A percentile compares a stretch with the other conserved stretches of the same genome.
These are phyloP conservation scores for Oemleria cerasiformis DNA, from an alignment of 306 rosid genomes.

Conservation along the genomic window DNA sequence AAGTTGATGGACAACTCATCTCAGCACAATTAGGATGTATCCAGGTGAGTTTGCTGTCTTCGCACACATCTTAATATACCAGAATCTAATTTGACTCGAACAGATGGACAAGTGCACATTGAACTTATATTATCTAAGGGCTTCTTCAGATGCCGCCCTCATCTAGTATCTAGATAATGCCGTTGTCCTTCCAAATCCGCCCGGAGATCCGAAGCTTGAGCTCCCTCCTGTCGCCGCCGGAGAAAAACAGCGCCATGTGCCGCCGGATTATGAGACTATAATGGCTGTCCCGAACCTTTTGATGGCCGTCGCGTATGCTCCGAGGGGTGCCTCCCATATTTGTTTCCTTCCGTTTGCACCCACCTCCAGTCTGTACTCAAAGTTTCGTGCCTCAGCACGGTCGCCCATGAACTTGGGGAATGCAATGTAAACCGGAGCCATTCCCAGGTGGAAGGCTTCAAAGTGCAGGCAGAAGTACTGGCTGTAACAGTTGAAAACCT, in stretches of 20 bases:
- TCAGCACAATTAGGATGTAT: not conserved
- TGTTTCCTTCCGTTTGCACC: constrained; percentile 30
- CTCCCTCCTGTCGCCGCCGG: constrained; percentile 30
- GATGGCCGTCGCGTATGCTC: constrained; percentile 27
- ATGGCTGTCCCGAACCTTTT: constrained; percentile 27
- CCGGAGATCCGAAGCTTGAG: constrained; percentile 32
- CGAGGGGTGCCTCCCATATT: constrained; percentile 34
- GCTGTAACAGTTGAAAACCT: constrained; percentile 25
- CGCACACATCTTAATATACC: not conserved
- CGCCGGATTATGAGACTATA: constrained; percentile 34
- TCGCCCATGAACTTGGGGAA: constrained; percentile 37
- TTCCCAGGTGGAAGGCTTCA: constrained; percentile 42
- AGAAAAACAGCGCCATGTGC: constrained; percentile 36
- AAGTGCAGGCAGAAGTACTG: constrained; percentile 42
- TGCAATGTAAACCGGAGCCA: constrained; percentile 38
- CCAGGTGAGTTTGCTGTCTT: not conserved
- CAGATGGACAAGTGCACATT: not conserved
- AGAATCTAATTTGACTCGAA: not conserved
- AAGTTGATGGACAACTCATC: not conserved
- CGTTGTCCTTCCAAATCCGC: constrained; percentile 26
- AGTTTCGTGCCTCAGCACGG: constrained; percentile 24
- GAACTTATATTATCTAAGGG: not conserved
- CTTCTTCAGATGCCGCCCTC: not conserved
- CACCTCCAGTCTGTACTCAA: constrained; percentile 39
- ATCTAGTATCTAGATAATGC: constrained; percentile 2